Base-by-base conservation (phyloP, 2,329 filamentous ascomycete genomes). In the Talaromyces sp. region DNA sequence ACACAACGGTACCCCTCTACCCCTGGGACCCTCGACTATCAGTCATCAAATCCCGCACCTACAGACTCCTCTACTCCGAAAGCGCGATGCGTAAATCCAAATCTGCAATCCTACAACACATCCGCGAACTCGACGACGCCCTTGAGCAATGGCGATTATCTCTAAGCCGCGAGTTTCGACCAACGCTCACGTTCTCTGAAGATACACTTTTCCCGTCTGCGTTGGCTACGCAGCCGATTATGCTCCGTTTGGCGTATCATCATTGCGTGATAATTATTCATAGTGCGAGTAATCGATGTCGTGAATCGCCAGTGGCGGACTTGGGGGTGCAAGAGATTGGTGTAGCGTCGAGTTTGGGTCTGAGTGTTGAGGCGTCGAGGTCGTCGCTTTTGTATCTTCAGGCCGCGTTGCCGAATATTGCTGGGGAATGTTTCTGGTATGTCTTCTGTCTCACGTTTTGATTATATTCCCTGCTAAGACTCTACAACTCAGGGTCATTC, bases 151-250 rank as follows among this genome's bases (percentile, higher is more conserved):
- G 47, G 47, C 47, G 47, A 51, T 7, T 51, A 8, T 51, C 47
- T 29, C 13, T 51, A 27, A 29, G 22, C 19, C 47, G 22, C 5
- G 47, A 51, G 11, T 51, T 51, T 8, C 5, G 47, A 5, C 47
- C 47, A 29, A 51, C 47, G 4, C 47, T 51, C 19, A 19, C 34
- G 36, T 34, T 58, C 17, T 38, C 53, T 1, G 29, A 58, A 13
- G 53, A 58, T 58, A 58, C 29, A 11, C 53, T 36, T 34, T 58
- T 38, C 53, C 34, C 53, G 5, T 58, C 53, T n/a, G 47, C 47
- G 25, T 17, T 51, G 13, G 13, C 47, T 27, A 51, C 47, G 47
- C 47, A 51, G 5, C 47, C 47, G 47, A 17, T 51, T 10, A 51
- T 51, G 47, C 47, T 51, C 29, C 47, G 47, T 51, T 27, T 51